Percentiles rank a stretch among this genome's conserved stretches.
phyloP scores from a whole-genome alignment of 352 stramenopile species.

The Pythium phragmitis region DNA sequence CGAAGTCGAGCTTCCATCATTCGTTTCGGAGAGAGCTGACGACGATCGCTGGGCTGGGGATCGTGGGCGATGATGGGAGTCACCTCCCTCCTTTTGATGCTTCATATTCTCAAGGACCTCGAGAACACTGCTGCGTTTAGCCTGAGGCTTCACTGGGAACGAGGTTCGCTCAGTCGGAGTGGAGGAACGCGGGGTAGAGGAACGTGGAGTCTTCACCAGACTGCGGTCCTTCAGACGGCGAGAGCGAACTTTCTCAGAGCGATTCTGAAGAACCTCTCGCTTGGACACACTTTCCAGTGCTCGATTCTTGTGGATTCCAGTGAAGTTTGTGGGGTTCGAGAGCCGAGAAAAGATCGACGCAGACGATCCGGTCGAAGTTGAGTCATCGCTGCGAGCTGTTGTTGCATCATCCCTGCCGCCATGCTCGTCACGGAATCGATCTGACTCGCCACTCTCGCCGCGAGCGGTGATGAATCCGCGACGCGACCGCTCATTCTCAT shows the following conservation, averaged over 20 bases:
- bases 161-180: constrained; percentile 60
- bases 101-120: constrained; percentile 86
- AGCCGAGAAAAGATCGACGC: constrained; percentile 83
- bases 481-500: constrained; percentile 42
- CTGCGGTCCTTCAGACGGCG: constrained; percentile 69
- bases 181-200: constrained; percentile 40
- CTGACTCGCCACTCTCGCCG: constrained; percentile 31
- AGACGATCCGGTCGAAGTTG: constrained; percentile 35
- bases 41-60: constrained; percentile 25
- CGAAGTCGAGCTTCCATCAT: constrained; percentile 21
- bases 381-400: constrained; percentile 65
- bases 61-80: constrained; percentile 51
- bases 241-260: constrained; percentile 68
- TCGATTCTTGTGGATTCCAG: constrained; percentile 87
- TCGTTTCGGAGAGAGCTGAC: constrained; percentile 31
- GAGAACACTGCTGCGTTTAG: constrained; percentile 67
- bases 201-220: constrained; percentile 49
- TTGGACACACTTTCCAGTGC: constrained; percentile 78
- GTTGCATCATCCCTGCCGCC: constrained; percentile 39
- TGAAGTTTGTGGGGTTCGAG: constrained; percentile 87
- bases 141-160: constrained; percentile 49
- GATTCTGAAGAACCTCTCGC: constrained; percentile 75
- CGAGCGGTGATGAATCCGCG: constrained; percentile 36
- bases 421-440: constrained; percentile 29
- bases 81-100: constrained; percentile 56